Base-by-base conservation (phyloP, 2,329 filamentous ascomycete species). In the Cercospora citrullina region DNA sequence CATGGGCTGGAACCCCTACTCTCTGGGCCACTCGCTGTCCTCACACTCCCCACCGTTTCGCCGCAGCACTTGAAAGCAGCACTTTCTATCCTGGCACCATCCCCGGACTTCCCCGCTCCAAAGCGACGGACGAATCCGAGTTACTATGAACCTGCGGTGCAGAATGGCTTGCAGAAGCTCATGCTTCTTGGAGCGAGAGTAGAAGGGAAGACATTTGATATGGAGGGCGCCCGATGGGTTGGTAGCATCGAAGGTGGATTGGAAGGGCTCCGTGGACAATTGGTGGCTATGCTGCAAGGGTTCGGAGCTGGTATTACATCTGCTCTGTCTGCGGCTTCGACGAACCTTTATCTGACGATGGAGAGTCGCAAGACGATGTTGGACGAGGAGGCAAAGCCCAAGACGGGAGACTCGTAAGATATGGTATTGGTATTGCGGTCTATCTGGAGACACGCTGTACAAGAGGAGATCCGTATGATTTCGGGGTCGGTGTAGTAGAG, bases 271-370 rank as follows among this genome's bases (percentile, higher is more conserved):
- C 87, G 93, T 72, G 90, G 89, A 60, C 91, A 96, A 82, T 85
- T 99, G 69, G 89, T 98, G 63, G 83, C 84, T 70, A 87, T 96
- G 81, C 84, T 99, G 78, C 91, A 95, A 81, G 88, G 89, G 70
- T 87, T 92, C 70, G 93, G 94, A 48, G 87, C 92, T 65, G 89
- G 90, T 67, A 80, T 99, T 65, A 91, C 93, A 26, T 89, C 82
- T 71, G 87, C 89, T n/a, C 82, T 99, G 74, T 93, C 97, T 79
- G 89, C 91, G 64, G 88, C 91, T 60, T 86, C 90, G 68, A 92
- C 90, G 84, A 94, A 87, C 77, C 78, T 99, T 74, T 98, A 94
- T 85, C 85, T 97, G 70, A 92, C 94, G 12, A 83, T 99, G 75
- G 94, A 98, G 84, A 88, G 91, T 60, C 85, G 94, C 78, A 89